A percentile compares a stretch with the other conserved stretches of the same genome.
These are phyloP conservation scores for Rosa persica DNA, from an alignment of 306 rosid species.

Conservation along the genomic window DNA sequence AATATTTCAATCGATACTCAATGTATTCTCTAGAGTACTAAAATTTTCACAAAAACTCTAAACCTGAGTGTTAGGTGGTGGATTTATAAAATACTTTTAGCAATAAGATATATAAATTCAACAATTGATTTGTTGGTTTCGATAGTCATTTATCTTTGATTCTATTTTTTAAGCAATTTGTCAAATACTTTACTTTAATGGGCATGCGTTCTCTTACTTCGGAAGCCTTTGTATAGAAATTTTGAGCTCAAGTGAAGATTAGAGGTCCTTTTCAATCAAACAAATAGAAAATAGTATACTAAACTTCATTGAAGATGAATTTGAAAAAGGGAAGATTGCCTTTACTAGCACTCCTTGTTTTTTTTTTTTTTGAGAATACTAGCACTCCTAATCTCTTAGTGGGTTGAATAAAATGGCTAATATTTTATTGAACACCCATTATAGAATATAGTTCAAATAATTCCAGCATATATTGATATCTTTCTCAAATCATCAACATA, in stretches of 20 bases:
- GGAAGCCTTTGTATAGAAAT: too few species aligned
- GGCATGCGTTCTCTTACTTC: neutral
- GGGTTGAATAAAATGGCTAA: neutral
- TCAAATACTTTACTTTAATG: neutral
- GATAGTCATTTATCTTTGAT: too few species aligned
- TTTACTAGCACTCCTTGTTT: constrained; percentile 3
- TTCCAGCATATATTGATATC: neutral
- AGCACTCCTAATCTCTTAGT: constrained; percentile 6
- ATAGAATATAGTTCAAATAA: neutral
- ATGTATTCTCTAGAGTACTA: too few species aligned
- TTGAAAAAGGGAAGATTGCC: neutral
- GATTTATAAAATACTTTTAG: too few species aligned
- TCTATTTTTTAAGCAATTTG: too few species aligned
- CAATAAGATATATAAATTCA: neutral
- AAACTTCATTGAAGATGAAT: neutral
- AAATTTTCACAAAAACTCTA: too few species aligned
- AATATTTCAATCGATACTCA: too few species aligned
- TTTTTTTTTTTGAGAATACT: too few species aligned
- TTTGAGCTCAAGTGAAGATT: neutral
- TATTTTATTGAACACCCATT: neutral
- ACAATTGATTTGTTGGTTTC: neutral
- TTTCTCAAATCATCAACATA: neutral
- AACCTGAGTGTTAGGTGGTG: too few species aligned
- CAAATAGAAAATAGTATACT: neutral
- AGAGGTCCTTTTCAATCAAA: neutral